Evolutionary conservation across 2,329 filamentous ascomycete species (phyloP).

Genomic region (Cadophora sp.): DNA sequence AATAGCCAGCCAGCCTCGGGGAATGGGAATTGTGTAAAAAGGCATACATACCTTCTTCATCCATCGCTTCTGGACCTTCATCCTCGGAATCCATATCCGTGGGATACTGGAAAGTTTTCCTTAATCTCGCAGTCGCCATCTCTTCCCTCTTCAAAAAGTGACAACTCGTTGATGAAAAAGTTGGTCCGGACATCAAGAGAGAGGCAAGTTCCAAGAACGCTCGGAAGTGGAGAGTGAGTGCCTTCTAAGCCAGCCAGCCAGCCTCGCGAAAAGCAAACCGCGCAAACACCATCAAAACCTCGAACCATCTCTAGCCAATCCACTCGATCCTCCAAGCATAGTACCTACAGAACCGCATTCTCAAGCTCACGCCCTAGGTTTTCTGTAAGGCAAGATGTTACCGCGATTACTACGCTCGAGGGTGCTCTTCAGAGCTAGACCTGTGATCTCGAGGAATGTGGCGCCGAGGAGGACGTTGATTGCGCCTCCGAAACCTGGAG

Average conservation of each 20-base stretch:
- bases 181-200: not conserved
- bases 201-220: too few species aligned
- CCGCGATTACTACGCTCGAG: slow-evolving; percentile 41
- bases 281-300: slow-evolving; percentile 24
- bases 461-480: slow-evolving; percentile 55
- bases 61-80: slow-evolving; percentile 66
- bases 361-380: not conserved
- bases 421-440: slow-evolving; percentile 31
- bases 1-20: not conserved
- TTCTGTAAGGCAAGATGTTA: slow-evolving; percentile 37
- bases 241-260: not conserved
- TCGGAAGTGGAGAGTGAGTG: too few species aligned
- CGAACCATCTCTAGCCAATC: slow-evolving; percentile 17
- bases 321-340: slow-evolving; percentile 9
- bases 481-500: slow-evolving; percentile 63
- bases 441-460: slow-evolving; percentile 28
- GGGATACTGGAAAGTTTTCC: slow-evolving; percentile 80
- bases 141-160: too few species aligned
- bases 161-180: too few species aligned
- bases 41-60: slow-evolving; percentile 70
- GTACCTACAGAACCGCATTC: slow-evolving; percentile 13
- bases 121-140: slow-evolving; percentile 63
- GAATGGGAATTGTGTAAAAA: not conserved
- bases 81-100: slow-evolving; percentile 62
- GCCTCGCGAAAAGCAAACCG: slow-evolving; percentile 32